Percentiles rank a stretch among this genome's conserved stretches.
Evolutionary conservation across 1,284 basidiomycete genomes (phyloP).

Genomic region (Spongiforma sp.): DNA sequence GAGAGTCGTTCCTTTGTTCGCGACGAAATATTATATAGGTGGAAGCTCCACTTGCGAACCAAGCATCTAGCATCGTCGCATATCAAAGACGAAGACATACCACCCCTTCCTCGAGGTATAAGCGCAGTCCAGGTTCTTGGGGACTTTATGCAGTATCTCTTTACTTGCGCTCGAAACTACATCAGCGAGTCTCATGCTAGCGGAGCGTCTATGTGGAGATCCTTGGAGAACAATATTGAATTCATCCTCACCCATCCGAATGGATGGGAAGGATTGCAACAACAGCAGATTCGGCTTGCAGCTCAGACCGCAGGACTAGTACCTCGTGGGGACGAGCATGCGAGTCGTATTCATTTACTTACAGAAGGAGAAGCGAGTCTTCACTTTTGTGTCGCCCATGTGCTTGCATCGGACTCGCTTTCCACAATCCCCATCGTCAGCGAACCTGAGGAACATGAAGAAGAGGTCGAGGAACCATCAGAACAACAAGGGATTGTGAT

Average conservation of each 20-base stretch:
- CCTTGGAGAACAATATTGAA: neutral
- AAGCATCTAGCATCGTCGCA: neutral
- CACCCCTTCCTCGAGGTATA: neutral
- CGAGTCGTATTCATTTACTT: neutral
- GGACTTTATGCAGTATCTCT: neutral
- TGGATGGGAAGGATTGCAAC: neutral
- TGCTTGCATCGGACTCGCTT: constrained; percentile 36
- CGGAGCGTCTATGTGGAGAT: neutral
- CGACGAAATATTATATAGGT: neutral
- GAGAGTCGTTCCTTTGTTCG: neutral
- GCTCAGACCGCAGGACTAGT: neutral
- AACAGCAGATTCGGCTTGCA: neutral
- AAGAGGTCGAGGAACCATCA: constrained; percentile 10
- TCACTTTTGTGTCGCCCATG: constrained; percentile 47
- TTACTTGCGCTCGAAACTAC: neutral
- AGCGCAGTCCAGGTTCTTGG: neutral
- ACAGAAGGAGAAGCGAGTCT: constrained; percentile 36
- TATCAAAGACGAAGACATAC: constrained; percentile 1
- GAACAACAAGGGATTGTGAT: constrained; percentile 50
- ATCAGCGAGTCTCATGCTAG: neutral
- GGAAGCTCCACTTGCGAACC: neutral
- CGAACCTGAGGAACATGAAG: constrained; percentile 17
- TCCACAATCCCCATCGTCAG: constrained; percentile 17
- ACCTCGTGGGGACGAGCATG: neutral
- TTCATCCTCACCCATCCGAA: neutral